Evolutionary conservation across 1,284 basidiomycete genomes (phyloP), one percentile per base, ranked within the genome.

Genomic region (Ganoderma lucidum): DNA sequence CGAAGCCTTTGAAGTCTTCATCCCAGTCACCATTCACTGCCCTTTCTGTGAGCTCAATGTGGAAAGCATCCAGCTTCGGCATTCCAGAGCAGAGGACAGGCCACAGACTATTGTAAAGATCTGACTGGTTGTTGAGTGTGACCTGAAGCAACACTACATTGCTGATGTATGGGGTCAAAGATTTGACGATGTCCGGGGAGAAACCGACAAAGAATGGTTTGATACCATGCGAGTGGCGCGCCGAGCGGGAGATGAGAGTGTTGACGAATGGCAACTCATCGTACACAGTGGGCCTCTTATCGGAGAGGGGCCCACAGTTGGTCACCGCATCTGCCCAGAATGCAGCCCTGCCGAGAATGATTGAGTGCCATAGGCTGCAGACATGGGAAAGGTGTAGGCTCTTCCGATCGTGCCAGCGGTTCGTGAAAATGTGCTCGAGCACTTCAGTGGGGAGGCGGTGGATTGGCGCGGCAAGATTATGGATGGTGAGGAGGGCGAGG

Each of bases 391-490:
- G 45, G 10, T 19, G 3, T 12, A 63, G 15, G 23, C 32, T 37
- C 9, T 3, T 19, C 30, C 23, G 12, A 39, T 37, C 23, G 6
- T 44, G 12, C 45, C 51, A 41, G 17, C 62, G n/a, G 17, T 28
- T n/a, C 23, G n/a, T 10, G 1, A 63, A 19, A 3, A 55, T 63
- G 0, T 41, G 5, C n/a, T 48, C 14, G 23, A 63, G 62, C 17
- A 63, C 44, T 6, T 63, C 37, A n/a, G 23, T 53, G 10, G 62
- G 62, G 9, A 41, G 62, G 3, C 32, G 19, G 35, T 55, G 62
- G n/a, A 55, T 63, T 1, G 62, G 62, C 1, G 37, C 48, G 15
- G 37, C 12, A 15, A 37, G n/a, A 15, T 63, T 63, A 15, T 63
- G 35, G 35, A 63, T 55, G n/a, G 62, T n/a, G 37, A 63, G 35